These are phyloP conservation scores for Eimeria maxima DNA, from an alignment of 169 alveolate genomes.

Conservation along the genomic window DNA sequence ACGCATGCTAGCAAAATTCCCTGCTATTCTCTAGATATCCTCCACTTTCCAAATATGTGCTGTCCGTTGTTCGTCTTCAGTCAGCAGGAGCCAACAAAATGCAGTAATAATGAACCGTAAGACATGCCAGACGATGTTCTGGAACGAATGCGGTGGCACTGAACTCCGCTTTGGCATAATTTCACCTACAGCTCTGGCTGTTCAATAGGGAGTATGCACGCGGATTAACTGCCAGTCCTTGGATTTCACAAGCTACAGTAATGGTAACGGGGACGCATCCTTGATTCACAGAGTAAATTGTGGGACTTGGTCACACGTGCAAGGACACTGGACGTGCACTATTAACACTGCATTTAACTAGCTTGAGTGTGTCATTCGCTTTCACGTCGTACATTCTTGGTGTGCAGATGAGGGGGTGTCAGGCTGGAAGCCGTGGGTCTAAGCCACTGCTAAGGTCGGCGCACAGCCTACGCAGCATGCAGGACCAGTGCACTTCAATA, in stretches of 20 bases:
- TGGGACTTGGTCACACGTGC: too few relatives aligned
- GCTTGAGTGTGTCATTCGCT: too few relatives aligned
- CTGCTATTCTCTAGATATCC: neutral
- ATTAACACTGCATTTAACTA: too few relatives aligned
- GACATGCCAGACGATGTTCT: neutral
- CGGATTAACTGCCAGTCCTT: too few relatives aligned
- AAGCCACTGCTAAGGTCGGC: too few relatives aligned
- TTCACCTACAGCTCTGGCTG: neutral
- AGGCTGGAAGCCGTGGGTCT: too few relatives aligned
- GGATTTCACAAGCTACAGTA: neutral
- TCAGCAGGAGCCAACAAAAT: neutral
- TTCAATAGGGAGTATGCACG: neutral
- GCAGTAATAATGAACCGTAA: neutral
- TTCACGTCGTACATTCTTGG: too few relatives aligned
- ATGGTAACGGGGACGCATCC: neutral
- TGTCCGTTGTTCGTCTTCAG: neutral
- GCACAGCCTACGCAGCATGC: neutral
- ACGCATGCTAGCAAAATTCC: neutral
- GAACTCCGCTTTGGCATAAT: neutral
- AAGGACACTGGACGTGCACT: too few relatives aligned
- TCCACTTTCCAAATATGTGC: neutral
- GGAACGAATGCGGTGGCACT: neutral
- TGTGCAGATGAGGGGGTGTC: too few relatives aligned
- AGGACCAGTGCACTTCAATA: neutral
- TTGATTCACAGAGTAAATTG: too few relatives aligned